Evolutionary conservation across 2,329 filamentous ascomycete genomes (phyloP), one percentile per base, ranked within the genome.

Genomic region (Botryotinia calthae): DNA sequence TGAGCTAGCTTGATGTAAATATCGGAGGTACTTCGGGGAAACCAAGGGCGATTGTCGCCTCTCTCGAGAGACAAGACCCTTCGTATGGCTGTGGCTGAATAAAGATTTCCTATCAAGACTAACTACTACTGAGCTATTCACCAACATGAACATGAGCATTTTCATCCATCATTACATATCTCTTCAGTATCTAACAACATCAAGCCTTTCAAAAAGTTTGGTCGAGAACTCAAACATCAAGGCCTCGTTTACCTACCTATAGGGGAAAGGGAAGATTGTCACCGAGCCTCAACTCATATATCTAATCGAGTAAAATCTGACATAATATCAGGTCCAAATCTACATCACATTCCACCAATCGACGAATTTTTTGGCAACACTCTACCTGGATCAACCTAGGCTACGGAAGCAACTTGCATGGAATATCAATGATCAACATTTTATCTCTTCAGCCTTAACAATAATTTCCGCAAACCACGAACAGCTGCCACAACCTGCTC

Each of bases 381-480:
- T 56, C 48, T 25, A 40, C 31, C 51, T 58, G 40, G 44, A 25
- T 66, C 22, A 64, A 25, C 61, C 62, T 37, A 59, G n/a, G 22
- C 18, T 31, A 14, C 54, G 51, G 42, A 48, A 40, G 40, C 54
- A 42, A 58, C 40, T 61, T 67, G 51, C 62, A 72, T 72, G 42
- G 42, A 31, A 6, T 16, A 64, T 44, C 48, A 42, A 31, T 18
- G 28, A 64, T 44, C 48, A 37, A 46, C 40, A 40, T n/a, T 48
- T 72, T 9, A 37, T 42, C 34, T 31, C 10, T 22, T 68, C 62
- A 72, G 62, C 62, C 70, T 68, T 72, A 68, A 68, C 59, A 28
- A 48, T 14, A 22, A 9, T 37, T 10, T 68, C 25, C 10, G 28
- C 51, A 68, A 61, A 22, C 25, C 31, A 56, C 51, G 25, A 25